Base-by-base conservation (phyloP, 306 rosid species). In the Cucurbita pepo region DNA sequence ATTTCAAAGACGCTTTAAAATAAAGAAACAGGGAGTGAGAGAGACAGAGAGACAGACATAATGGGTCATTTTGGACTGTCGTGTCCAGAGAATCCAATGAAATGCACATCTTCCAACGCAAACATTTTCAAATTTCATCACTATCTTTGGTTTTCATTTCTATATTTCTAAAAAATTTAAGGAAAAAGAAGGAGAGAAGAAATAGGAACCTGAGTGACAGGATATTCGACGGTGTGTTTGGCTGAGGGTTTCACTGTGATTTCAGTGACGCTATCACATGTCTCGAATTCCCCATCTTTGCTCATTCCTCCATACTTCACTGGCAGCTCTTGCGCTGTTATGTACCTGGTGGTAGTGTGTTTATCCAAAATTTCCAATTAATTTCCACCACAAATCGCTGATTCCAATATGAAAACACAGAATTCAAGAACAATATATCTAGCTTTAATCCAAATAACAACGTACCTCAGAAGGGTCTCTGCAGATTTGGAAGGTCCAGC, bases 271-370 rank as follows among this genome's bases (percentile, higher is more conserved):
- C 82, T 81, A 79, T 88, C 90, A 34, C 81, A 62, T 34, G 74
- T 72, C 74, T 91, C 89, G 62, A 79, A 78, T 62, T 91, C 95
- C 37, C 87, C 90, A 58, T 86, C 89, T 72, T 79, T 80, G 81
- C 87, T 85, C 50, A 91, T 74, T 62, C 97, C 97, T 50, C 97
- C 97, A 75, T 88, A 91, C 73, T 87, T 85, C 36, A 87, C 88
- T 3, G 88, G 91, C 76, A 91, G 74, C 66, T 88, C 88, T 75
- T 91, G 90, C 4, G 92, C 80, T 45, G 92, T 79, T 53, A 88
- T 83, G 80, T 84, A 87, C 72, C 95, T 91, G 82, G 1, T 5
- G 8, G 8, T 25, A 13, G 15, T 14, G 7, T 50, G 1, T 50
- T 50, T n/a, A 50, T n/a, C 34, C 34, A 30, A 30, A 30, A 50